These are phyloP conservation scores for Endotrypanum monterogeii DNA, from an alignment of 208 protist genomes.

Conservation along the genomic window DNA sequence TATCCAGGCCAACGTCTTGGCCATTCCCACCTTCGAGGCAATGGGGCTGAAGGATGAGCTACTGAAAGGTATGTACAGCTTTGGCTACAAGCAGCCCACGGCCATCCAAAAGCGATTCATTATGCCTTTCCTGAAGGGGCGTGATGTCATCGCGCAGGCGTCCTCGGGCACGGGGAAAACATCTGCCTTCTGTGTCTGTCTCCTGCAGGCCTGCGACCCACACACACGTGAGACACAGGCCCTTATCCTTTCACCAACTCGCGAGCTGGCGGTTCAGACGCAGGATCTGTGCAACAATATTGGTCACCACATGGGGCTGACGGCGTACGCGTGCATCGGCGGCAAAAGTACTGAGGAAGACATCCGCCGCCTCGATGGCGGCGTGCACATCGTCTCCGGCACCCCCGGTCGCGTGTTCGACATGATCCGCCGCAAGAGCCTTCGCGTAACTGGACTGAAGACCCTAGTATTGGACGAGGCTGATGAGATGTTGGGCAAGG, in stretches of 20 bases:
- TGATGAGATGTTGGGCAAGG: slow-evolving; percentile 99
- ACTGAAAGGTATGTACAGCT: slow-evolving; percentile 97
- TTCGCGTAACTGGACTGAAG: slow-evolving; percentile 86
- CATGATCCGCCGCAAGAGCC: slow-evolving; percentile 94
- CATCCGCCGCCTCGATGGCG: slow-evolving; percentile 87
- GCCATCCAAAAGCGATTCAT: slow-evolving; percentile 99
- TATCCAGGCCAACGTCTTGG: slow-evolving; percentile 86
- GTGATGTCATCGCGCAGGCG: slow-evolving; percentile 98
- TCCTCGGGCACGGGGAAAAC: slow-evolving; percentile 99
- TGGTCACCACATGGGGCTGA: slow-evolving; percentile 93
- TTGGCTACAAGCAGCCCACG: slow-evolving; percentile 98
- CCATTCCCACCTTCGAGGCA: slow-evolving; percentile 87
- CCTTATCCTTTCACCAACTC: slow-evolving; percentile 97
- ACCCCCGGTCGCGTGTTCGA: slow-evolving; percentile 98
- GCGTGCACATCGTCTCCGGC: slow-evolving; percentile 96
- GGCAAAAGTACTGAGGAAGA: slow-evolving; percentile 95
- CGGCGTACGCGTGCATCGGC: slow-evolving; percentile 90
- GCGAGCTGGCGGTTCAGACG: slow-evolving; percentile 98
- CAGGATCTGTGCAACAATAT: slow-evolving; percentile 94
- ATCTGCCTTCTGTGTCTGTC: slow-evolving; percentile 95
- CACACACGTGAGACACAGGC: slow-evolving; percentile 90
- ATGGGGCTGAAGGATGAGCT: slow-evolving; percentile 89
- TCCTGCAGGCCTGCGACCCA: slow-evolving; percentile 89
- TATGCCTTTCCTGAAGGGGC: slow-evolving; percentile 84
- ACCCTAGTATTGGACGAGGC: slow-evolving; percentile 99